Base-by-base conservation (phyloP, 345 rosid species). In the Populus ilicifolia region DNA sequence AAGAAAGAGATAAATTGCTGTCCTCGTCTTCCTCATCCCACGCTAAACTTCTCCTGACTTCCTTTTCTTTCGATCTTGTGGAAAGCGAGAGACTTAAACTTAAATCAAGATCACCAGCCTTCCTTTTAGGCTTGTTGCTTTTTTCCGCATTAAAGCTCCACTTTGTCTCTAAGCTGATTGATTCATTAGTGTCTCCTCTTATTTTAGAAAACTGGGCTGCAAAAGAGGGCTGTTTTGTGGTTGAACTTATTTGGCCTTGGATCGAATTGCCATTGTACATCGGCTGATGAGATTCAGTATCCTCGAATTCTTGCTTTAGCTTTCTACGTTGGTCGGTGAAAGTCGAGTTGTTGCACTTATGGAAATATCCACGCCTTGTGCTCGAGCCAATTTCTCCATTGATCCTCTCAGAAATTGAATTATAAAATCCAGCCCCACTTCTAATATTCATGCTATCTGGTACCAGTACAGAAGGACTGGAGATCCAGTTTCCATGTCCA, bases 31-130 rank as follows among this genome's bases (percentile, higher is more conserved):
- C 80, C 82, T 84, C 81, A 44, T 59, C 72, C 48, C 81, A 5
- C 44, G 48, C 25, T 11, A 61, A 33, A 23, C 27, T 44, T 65
- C 64, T 75, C 41, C 25, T 70, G 61, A 1, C 75, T 5, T 82
- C 78, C 33, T 82, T 75, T 77, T 36, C 75, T 66, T 30, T 70
- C 76, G 87, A 39, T 78, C 77, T 83, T 46, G 89, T 82, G 65
- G 91, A 84, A 18, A 92, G 92, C 74, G 86, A 87, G 68, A 92
- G 83, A 75, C 85, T 90, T 41, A 90, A 80, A 75, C 85, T 90
- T 41, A 90, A 80, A 65, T 84, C 72, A 41, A 86, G 77, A 4
- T 70, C 80, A 25, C 0, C 43, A 4, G 75, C 85, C 64, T 73
- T 77, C 56, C 85, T 73, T 67, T 83, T 79, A 43, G 70, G 41